Evolutionary conservation across 108 stramenopile species (phyloP).

Genomic region (Cyclostephanos tholiformis): DNA sequence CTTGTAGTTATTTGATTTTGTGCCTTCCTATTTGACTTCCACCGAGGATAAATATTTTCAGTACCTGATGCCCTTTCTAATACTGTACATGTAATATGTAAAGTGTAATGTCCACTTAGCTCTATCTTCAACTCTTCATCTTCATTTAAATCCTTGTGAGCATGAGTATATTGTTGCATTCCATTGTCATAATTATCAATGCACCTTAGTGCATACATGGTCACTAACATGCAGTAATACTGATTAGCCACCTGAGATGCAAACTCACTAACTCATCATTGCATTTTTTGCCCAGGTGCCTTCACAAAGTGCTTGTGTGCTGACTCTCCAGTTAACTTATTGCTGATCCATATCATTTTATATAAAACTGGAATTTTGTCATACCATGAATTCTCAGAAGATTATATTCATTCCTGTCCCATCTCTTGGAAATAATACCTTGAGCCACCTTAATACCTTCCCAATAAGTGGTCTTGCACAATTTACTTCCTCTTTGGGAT

Average conservation of each 20-base stretch:
- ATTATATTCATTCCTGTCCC: neutral
- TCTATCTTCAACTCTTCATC: neutral
- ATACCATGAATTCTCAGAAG: slow-evolving; percentile 1
- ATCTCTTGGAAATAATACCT: neutral
- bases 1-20: neutral
- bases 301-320: neutral
- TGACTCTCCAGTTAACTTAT: slow-evolving; percentile 4
- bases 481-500: neutral
- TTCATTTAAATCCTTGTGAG: neutral
- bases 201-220: neutral
- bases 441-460: neutral
- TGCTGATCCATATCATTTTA: neutral
- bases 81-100: neutral
- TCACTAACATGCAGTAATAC: neutral
- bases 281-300: neutral
- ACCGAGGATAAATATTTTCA: neutral
- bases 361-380: slow-evolving; percentile 1
- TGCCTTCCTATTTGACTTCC: neutral
- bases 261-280: slow-evolving; percentile 4
- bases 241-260: neutral
- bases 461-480: neutral
- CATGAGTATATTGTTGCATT: neutral
- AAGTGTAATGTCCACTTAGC: neutral
- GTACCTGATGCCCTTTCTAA: neutral
- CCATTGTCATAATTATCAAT: neutral